Percentiles rank a stretch among this genome's conserved stretches.
Evolutionary conservation across 2,329 filamentous ascomycete genomes (phyloP).

Genomic region (Escovopsis sp.): DNA sequence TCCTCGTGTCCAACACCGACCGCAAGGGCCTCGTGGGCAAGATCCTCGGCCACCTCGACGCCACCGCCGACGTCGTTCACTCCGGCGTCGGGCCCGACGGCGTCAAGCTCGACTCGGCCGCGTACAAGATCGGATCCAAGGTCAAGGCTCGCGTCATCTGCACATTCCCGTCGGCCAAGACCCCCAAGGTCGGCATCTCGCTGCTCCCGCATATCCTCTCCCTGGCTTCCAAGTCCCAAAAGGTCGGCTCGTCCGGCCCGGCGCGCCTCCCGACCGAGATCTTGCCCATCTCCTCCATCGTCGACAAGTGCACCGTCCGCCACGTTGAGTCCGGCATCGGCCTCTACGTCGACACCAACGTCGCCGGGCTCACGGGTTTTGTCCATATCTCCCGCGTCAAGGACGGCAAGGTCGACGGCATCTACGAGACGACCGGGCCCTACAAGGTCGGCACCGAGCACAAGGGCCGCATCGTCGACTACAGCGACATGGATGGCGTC

Average conservation of each 20-base stretch:
- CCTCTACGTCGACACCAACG: constrained; percentile 58
- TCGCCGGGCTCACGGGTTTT: constrained; percentile 57
- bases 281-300: constrained; percentile 56
- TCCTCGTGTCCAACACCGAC: constrained; percentile 64
- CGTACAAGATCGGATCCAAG: constrained; percentile 68
- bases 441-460: constrained; percentile 69
- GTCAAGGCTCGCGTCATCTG: constrained; percentile 77
- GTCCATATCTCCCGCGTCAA: constrained; percentile 89
- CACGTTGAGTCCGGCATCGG: constrained; percentile 70
- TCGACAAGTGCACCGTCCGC: constrained; percentile 64
- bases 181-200: constrained; percentile 76
- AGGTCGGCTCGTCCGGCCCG: constrained; percentile 15
- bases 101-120: constrained; percentile 55
- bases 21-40: constrained; percentile 70
- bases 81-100: constrained; percentile 60
- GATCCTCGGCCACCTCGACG: constrained; percentile 80
- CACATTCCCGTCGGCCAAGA: constrained; percentile 65
- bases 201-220: constrained; percentile 69
- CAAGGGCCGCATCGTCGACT: constrained; percentile 67
- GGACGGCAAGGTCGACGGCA: constrained; percentile 72
- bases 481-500: constrained; percentile 72
- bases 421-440: constrained; percentile 61
- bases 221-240: constrained; percentile 31
- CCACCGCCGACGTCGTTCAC: constrained; percentile 80
- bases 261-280: constrained; percentile 38